These are phyloP conservation scores for Neurospora sp. DNA, from an alignment of 2,329 filamentous ascomycete genomes.

Conservation along the genomic window DNA sequence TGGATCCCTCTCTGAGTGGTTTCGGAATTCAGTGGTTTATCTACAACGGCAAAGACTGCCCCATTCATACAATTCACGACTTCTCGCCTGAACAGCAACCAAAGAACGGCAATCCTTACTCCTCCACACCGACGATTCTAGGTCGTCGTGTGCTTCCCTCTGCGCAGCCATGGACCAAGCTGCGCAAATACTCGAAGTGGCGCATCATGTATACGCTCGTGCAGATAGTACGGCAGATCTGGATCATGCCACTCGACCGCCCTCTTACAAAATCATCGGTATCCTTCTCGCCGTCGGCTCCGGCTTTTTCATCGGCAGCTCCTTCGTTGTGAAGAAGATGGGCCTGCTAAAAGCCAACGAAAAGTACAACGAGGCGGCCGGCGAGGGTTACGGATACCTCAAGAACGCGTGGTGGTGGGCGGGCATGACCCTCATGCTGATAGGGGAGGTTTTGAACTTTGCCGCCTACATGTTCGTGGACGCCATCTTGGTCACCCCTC, in stretches of 20 bases:
- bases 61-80: not conserved
- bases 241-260: conserved; percentile 26
- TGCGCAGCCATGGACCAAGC: conserved; percentile 20
- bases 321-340: conserved; percentile 92
- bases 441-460: conserved; percentile 95
- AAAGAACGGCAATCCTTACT: not conserved
- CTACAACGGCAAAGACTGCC: not conserved
- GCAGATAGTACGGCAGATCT: conserved; percentile 18
- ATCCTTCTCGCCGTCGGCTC: conserved; percentile 79
- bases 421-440: conserved; percentile 93
- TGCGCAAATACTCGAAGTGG: conserved; percentile 21
- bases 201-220: conserved; percentile 34
- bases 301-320: conserved; percentile 85
- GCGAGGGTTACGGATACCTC: conserved; percentile 93
- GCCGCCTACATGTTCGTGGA: conserved; percentile 95
- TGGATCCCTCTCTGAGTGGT: not conserved
- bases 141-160: conserved; percentile 12
- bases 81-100: not conserved
- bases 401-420: conserved; percentile 94
- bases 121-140: conserved; percentile 5
- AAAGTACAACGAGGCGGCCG: conserved; percentile 92
- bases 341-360: conserved; percentile 86
- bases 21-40: not conserved
- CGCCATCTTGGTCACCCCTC: conserved; percentile 85
- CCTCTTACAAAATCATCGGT: conserved; percentile 73